A percentile compares a stretch with the other conserved stretches of the same genome.
phyloP scores from a whole-genome alignment of 331 rosid genomes.

The Ulmus americana region DNA sequence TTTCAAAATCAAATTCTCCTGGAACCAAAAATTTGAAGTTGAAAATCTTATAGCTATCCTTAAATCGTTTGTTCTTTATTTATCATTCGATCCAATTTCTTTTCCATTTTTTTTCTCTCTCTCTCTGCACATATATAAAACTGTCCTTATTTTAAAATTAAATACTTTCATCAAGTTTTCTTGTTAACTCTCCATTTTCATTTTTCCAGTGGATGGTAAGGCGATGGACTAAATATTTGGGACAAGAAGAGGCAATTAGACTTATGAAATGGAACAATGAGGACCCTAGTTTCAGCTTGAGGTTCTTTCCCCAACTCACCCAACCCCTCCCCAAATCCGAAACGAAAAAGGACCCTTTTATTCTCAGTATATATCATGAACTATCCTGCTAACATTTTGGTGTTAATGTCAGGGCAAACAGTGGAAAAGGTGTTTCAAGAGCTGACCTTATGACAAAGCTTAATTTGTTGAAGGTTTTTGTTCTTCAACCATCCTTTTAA shows the following conservation, averaged over 20 bases:
- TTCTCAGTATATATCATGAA: conserved; percentile 9
- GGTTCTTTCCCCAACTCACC: conserved; percentile 29
- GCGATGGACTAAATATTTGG: conserved; percentile 74
- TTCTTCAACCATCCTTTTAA: conserved; percentile 13
- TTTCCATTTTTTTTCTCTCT: too few species aligned
- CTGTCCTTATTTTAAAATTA: background rate
- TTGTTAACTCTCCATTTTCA: background rate
- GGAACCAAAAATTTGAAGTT: background rate
- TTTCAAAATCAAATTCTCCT: background rate
- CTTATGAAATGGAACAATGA: conserved; percentile 82
- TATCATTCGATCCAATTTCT: too few species aligned
- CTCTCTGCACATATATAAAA: too few species aligned
- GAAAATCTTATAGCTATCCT: background rate
- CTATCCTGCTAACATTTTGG: conserved; percentile 7
- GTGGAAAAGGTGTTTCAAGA: conserved; percentile 59
- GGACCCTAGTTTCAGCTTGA: conserved; percentile 78
- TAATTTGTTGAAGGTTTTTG: conserved; percentile 52
- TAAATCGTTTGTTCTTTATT: background rate
- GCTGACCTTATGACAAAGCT: conserved; percentile 58
- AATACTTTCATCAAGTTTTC: background rate
- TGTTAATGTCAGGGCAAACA: conserved; percentile 58
- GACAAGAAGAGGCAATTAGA: conserved; percentile 72
- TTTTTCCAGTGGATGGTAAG: conserved; percentile 80
- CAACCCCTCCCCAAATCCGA: background rate
- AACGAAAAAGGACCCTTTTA: conserved; percentile 11